Evolutionary conservation across 768 basidiomycete genomes (phyloP).

Genomic region (Mycena amicta): DNA sequence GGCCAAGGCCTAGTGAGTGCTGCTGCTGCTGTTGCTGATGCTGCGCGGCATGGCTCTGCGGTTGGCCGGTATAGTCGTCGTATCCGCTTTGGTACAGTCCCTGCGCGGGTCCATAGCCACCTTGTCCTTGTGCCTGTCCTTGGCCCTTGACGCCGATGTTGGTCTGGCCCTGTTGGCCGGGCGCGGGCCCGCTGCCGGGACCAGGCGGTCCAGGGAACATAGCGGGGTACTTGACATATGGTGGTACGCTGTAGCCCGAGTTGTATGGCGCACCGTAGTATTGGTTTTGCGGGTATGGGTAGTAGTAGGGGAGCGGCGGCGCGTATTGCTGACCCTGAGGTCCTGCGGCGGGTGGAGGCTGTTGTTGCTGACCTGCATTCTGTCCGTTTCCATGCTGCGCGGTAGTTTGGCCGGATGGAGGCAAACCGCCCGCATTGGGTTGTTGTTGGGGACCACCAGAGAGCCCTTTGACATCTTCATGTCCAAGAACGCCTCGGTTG

Average conservation of each 20-base stretch:
- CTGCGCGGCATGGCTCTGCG: no score
- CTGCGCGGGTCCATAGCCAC: slow-evolving; percentile 11
- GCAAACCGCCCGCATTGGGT: slow-evolving; percentile 46
- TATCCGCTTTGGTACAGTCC: slow-evolving; percentile 7
- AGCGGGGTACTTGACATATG: slow-evolving; percentile 76
- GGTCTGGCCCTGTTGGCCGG: slow-evolving; percentile 64
- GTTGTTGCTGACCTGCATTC: slow-evolving; percentile 46
- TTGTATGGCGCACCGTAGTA: slow-evolving; percentile 75
- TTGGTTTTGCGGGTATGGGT: slow-evolving; percentile 76
- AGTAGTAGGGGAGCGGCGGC: slow-evolving; percentile 62
- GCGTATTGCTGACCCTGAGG: slow-evolving; percentile 73
- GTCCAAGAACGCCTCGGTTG: slow-evolving; percentile 64
- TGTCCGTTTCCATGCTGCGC: slow-evolving; percentile 58
- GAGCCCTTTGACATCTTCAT: slow-evolving; percentile 77
- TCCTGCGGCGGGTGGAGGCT: slow-evolving; percentile 60
- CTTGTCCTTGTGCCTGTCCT: slow-evolving; percentile 42
- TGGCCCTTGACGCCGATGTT: slow-evolving; percentile 51
- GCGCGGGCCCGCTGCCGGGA: slow-evolving; percentile 66
- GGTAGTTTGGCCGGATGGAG: slow-evolving; percentile 57
- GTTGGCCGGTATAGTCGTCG: slow-evolving; percentile 37
- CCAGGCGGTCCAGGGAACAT: slow-evolving; percentile 77
- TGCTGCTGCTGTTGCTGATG: slow-evolving; percentile 76
- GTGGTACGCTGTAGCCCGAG: slow-evolving; percentile 57
- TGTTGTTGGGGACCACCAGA: slow-evolving; percentile 62
- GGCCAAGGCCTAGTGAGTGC: slow-evolving; percentile 42